Evolutionary conservation across 2,329 filamentous ascomycete genomes (phyloP).

Genomic region (Falciphora oryzae): DNA sequence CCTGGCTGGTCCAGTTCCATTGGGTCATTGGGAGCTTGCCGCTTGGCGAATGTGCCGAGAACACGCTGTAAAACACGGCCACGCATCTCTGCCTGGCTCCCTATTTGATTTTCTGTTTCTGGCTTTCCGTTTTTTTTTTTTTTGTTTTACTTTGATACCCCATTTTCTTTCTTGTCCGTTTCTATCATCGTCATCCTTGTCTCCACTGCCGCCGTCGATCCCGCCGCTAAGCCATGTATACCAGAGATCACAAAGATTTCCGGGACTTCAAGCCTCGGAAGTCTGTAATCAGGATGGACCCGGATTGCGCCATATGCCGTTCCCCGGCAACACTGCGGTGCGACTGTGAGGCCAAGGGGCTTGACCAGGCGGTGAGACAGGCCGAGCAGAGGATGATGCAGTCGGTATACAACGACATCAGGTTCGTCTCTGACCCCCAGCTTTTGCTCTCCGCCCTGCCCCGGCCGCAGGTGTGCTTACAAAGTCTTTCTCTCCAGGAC

Average conservation of each 20-base stretch:
- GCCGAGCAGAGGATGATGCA: constrained; percentile 61
- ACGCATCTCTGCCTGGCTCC: too few species aligned
- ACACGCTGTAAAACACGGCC: too few species aligned
- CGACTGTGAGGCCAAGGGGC: constrained; percentile 60
- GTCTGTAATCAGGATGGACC: constrained; percentile 57
- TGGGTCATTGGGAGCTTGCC: too few species aligned
- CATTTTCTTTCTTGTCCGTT: constrained; percentile 8
- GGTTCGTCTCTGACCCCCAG: constrained; percentile 36
- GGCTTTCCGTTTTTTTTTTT: too few species aligned
- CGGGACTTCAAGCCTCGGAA: constrained; percentile 29
- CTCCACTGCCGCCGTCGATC: constrained; percentile 4
- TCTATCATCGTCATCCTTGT: constrained; percentile 5
- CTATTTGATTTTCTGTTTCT: too few species aligned
- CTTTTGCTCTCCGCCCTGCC: not conserved
- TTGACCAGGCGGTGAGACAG: constrained; percentile 57
- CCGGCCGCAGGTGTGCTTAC: constrained; percentile 13
- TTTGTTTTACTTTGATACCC: too few species aligned
- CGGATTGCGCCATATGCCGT: constrained; percentile 62
- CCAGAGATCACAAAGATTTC: constrained; percentile 12
- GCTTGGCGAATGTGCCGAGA: too few species aligned
- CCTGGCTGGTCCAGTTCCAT: too few species aligned
- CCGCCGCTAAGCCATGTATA: constrained; percentile 15
- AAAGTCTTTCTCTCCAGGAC: constrained; percentile 31
- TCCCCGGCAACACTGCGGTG: constrained; percentile 53
- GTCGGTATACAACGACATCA: constrained; percentile 55